A percentile compares a stretch with the other conserved stretches of the same genome.
phyloP scores from a whole-genome alignment of 1,284 basidiomycete species.

The Sporisorium scitamineum region DNA sequence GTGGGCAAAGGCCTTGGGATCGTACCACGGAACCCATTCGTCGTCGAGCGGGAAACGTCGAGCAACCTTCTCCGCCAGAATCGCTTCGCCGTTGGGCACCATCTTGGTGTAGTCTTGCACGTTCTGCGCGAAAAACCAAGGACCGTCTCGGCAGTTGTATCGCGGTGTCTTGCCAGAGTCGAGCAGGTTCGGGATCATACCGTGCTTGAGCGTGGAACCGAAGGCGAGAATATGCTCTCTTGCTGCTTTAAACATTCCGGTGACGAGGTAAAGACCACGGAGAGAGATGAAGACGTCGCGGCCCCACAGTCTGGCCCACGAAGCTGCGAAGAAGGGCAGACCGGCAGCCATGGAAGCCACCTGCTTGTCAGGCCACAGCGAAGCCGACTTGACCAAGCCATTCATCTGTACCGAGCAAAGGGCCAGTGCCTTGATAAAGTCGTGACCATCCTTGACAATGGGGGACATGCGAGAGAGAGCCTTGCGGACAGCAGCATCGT shows the following conservation, averaged over 20 bases:
- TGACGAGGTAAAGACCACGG: constrained; percentile 64
- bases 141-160: constrained; percentile 90
- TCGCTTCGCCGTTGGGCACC: constrained; percentile 84
- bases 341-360: constrained; percentile 66
- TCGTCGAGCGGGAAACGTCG: constrained; percentile 94
- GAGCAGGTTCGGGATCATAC: constrained; percentile 64
- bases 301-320: constrained; percentile 64
- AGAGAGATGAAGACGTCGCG: constrained; percentile 66
- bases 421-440: constrained; percentile 61
- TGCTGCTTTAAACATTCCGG: constrained; percentile 56
- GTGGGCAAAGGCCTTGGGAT: constrained; percentile 75
- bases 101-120: constrained; percentile 91
- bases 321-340: constrained; percentile 63
- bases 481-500: constrained; percentile 54
- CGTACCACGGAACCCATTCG: constrained; percentile 92
- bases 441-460: constrained; percentile 58
- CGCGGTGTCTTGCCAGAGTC: constrained; percentile 60
- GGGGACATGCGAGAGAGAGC: constrained; percentile 57
- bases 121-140: constrained; percentile 99
- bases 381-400: constrained; percentile 61
- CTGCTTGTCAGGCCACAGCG: constrained; percentile 59
- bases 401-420: constrained; percentile 65
- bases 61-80: constrained; percentile 85
- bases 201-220: constrained; percentile 63
- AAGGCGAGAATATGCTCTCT: constrained; percentile 62